These are phyloP conservation scores for Hypoxylon rickii DNA, from an alignment of 495 filamentous ascomycete species.

Conservation along the genomic window DNA sequence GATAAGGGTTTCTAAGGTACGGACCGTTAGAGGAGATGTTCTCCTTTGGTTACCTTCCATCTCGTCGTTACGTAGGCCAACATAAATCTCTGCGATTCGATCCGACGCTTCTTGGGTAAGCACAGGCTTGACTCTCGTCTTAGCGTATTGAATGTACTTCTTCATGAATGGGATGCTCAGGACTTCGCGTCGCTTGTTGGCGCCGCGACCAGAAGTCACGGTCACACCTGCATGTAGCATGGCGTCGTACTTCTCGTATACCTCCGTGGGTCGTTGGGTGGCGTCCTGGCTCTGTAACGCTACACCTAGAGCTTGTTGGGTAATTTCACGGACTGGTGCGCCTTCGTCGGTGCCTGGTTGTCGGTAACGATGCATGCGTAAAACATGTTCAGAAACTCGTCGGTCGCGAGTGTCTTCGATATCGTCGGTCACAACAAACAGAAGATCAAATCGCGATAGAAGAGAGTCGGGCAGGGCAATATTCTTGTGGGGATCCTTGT, in stretches of 20 bases:
- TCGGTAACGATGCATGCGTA: constrained; percentile 97
- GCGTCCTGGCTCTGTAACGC: constrained; percentile 80
- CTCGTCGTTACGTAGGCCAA: constrained; percentile 92
- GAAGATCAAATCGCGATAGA: constrained; percentile 96
- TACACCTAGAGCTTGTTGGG: constrained; percentile 83
- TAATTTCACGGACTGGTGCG: constrained; percentile 88
- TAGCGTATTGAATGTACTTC: constrained; percentile 99
- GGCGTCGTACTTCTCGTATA: constrained; percentile 94
- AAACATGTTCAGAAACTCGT: constrained; percentile 92
- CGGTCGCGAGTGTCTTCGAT: constrained; percentile 92
- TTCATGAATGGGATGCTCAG: constrained; percentile 98
- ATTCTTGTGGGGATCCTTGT: constrained; percentile 98
- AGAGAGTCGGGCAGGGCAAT: constrained; percentile 97
- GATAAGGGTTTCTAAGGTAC: constrained; percentile 96
- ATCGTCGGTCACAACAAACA: constrained; percentile 98
- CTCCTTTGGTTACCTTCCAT: constrained; percentile 91
- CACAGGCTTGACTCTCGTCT: constrained; percentile 85
- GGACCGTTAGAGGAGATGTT: constrained; percentile 93
- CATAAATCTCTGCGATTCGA: constrained; percentile 91
- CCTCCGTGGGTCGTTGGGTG: constrained; percentile 72
- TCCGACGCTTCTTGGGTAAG: constrained; percentile 92
- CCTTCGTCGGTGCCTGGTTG: constrained; percentile 94
- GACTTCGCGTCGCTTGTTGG: constrained; percentile 81
- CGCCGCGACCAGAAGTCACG: constrained; percentile 69
- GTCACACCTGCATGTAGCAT: constrained; percentile 95